Conservation (phyloP, 2,329 filamentous ascomycete species). For the Cladophialophora carrionii region DNA sequence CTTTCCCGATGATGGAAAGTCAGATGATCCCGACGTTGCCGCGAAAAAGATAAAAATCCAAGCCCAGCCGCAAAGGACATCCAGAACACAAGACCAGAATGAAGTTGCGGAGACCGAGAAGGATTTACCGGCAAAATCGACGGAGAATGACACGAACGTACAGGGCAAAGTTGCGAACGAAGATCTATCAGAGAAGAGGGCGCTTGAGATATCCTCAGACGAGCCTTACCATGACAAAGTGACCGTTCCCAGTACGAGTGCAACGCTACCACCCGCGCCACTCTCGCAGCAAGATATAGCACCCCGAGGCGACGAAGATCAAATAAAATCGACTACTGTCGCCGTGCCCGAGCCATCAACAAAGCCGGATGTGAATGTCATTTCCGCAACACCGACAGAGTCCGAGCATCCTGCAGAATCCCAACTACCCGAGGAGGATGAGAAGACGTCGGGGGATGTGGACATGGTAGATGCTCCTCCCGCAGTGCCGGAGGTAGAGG, state of each 20-base stretch:
- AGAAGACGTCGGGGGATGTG: conserved; percentile 48
- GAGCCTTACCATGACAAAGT: conserved; percentile 28
- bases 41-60: conserved; percentile 39
- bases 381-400: conserved; percentile 28
- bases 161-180: conserved; percentile 23
- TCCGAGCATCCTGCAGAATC: conserved; percentile 19
- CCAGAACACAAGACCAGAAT: conserved; percentile 31
- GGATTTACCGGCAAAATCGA: conserved; percentile 16
- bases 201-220: conserved; percentile 23
- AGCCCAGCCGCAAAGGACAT: conserved; percentile 31
- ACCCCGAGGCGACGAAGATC: conserved; percentile 19
- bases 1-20: conserved; percentile 29
- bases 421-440: conserved; percentile 14
- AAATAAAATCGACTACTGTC: conserved; percentile 20
- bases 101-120: conserved; percentile 35
- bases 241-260: conserved; percentile 16
- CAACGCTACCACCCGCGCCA: background rate
- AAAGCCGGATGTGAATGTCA: conserved; percentile 31
- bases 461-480: conserved; percentile 66
- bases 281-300: conserved; percentile 1
- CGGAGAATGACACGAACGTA: conserved; percentile 15
- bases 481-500: conserved; percentile 56
- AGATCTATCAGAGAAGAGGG: conserved; percentile 28
- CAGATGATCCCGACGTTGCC: conserved; percentile 37
- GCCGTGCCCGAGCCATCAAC: conserved; percentile 18